These are phyloP conservation scores for Vitis vinifera DNA, from an alignment of 164 flowering plant species.

Conservation along the genomic window DNA sequence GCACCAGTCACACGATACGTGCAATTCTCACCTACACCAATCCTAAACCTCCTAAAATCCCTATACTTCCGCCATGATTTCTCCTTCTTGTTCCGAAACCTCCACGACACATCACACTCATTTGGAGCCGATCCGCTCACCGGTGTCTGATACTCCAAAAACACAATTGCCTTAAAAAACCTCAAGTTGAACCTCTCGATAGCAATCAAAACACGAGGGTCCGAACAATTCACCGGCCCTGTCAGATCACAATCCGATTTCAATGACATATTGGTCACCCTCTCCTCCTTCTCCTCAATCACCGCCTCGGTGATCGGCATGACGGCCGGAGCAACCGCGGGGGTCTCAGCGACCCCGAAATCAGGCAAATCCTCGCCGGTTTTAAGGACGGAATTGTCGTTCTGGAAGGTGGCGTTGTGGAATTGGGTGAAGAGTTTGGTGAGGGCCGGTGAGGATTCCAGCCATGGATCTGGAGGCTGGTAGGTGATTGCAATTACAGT, in stretches of 20 bases:
- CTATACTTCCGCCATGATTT: constrained; percentile 94
- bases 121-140: constrained; percentile 68
- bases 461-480: constrained; percentile 99
- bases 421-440: constrained; percentile 63
- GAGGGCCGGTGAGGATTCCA: constrained; percentile 75
- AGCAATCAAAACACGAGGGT: constrained; percentile 66
- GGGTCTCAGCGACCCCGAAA: constrained; percentile 22
- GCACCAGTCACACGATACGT: constrained; percentile 48
- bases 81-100: constrained; percentile 88
- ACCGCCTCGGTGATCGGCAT: constrained; percentile 37
- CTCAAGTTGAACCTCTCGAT: constrained; percentile 71
- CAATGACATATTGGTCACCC: constrained; percentile 23
- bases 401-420: constrained; percentile 74
- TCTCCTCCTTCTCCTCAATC: constrained; percentile 49
- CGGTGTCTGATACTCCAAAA: constrained; percentile 75
- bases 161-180: constrained; percentile 65
- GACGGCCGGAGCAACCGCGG: constrained; percentile 13
- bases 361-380: constrained; percentile 77
- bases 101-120: constrained; percentile 95
- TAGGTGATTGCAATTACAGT: constrained; percentile 90
- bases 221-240: constrained; percentile 68
- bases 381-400: constrained; percentile 61
- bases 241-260: constrained; percentile 28
- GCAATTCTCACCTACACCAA: constrained; percentile 66
- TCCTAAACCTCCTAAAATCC: constrained; percentile 82